A percentile compares a stretch with the other conserved stretches of the same genome.
phyloP scores from a whole-genome alignment of 2,329 filamentous ascomycete genomes.

The Paracorniculantispora psalliotae region DNA sequence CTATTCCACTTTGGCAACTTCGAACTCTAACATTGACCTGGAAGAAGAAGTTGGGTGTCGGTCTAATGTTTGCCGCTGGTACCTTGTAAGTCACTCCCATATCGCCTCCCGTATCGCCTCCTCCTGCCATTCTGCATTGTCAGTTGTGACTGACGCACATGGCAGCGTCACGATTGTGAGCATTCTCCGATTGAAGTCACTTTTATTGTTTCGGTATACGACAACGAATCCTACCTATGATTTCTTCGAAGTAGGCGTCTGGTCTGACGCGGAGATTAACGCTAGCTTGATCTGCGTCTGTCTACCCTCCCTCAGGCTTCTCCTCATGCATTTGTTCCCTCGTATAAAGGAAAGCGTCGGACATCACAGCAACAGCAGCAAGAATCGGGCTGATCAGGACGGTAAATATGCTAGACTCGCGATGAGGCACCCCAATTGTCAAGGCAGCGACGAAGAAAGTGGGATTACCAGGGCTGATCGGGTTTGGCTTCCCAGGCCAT shows the following conservation, averaged over 20 bases:
- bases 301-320: slow-evolving; percentile 20
- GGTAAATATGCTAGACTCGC: not conserved
- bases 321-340: slow-evolving; percentile 28
- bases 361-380: not conserved
- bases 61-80: slow-evolving; percentile 41
- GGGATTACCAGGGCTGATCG: not conserved
- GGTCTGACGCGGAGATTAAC: slow-evolving; percentile 27
- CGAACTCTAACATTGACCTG: slow-evolving; percentile 32
- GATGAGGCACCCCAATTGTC: not conserved
- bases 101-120: not conserved
- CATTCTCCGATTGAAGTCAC: slow-evolving; percentile 23
- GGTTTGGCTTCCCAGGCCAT: not conserved
- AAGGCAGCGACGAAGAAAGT: not conserved
- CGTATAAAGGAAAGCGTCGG: not conserved
- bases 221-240: slow-evolving; percentile 22
- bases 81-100: slow-evolving; percentile 27
- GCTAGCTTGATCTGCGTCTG: slow-evolving; percentile 26
- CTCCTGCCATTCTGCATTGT: not conserved
- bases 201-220: slow-evolving; percentile 20
- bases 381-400: not conserved
- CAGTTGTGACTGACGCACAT: slow-evolving; percentile 1
- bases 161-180: slow-evolving; percentile 25
- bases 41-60: slow-evolving; percentile 40
- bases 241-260: slow-evolving; percentile 22
- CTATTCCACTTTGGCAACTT: slow-evolving; percentile 39